These are phyloP conservation scores for Cutaneotrichosporon cutaneum DNA, from an alignment of 1,284 basidiomycete genomes.

Conservation along the genomic window DNA sequence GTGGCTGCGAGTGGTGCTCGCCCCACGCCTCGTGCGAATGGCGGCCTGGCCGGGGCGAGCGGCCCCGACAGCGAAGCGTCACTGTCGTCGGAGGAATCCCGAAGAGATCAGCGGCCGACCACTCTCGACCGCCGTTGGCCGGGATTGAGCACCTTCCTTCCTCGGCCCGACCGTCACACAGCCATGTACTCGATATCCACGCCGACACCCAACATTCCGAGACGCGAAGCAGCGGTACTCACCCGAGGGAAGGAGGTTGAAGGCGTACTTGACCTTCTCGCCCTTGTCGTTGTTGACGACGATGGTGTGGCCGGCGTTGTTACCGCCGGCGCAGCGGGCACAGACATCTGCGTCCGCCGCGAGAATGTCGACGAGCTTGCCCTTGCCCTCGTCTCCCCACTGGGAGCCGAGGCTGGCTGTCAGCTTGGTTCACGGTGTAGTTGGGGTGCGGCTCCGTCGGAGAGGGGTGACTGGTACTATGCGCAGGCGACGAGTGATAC, in stretches of 20 bases:
- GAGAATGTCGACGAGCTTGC: slow-evolving; percentile 91
- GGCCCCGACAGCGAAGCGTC: neutral
- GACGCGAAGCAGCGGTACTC: slow-evolving; percentile 37
- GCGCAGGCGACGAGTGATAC: slow-evolving; percentile 13
- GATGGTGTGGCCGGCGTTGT: slow-evolving; percentile 98
- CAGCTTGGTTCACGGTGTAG: neutral
- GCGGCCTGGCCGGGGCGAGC: neutral
- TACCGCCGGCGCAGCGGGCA: slow-evolving; percentile 94
- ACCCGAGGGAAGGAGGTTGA: slow-evolving; percentile 95
- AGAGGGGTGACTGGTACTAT: neutral
- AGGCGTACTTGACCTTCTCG: slow-evolving; percentile 81
- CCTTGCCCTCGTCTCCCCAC: slow-evolving; percentile 96
- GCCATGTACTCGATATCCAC: neutral
- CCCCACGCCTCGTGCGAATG: neutral
- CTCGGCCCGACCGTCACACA: neutral
- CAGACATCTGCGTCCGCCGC: slow-evolving; percentile 86
- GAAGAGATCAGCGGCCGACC: neutral
- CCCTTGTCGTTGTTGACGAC: slow-evolving; percentile 72
- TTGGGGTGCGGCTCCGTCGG: neutral
- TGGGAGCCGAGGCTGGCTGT: slow-evolving; percentile 68
- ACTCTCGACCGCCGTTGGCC: neutral
- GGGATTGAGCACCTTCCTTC: neutral
- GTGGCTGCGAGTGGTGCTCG: too few relatives aligned
- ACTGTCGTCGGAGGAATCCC: neutral
- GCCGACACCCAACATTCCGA: neutral